Evolutionary conservation across 2,329 filamentous ascomycete species (phyloP).

Genomic region (Aspergillus caelatus): DNA sequence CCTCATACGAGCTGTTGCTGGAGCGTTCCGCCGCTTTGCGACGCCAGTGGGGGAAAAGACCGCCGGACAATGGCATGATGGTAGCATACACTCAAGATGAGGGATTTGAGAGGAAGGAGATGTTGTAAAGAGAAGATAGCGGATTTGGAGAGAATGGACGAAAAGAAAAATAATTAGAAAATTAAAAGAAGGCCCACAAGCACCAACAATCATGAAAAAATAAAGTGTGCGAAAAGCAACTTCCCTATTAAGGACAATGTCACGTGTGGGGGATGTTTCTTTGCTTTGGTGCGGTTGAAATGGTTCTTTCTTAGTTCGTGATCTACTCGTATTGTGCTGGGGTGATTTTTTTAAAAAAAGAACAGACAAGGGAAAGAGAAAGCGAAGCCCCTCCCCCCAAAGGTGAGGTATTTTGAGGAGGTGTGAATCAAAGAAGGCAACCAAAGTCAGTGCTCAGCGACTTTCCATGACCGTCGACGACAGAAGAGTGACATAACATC

Average conservation of each 20-base stretch:
- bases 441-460: slow-evolving; percentile 7
- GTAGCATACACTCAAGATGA: neutral
- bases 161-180: slow-evolving; percentile 3
- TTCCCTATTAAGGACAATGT: slow-evolving; percentile 19
- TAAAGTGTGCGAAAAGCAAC: slow-evolving; percentile 12
- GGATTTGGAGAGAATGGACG: neutral
- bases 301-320: slow-evolving; percentile 3
- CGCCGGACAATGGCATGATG: slow-evolving; percentile 24
- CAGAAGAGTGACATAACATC: slow-evolving; percentile 4
- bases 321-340: neutral
- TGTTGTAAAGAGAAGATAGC: slow-evolving; percentile 1
- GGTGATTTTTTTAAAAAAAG: neutral
- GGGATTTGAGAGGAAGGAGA: neutral
- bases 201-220: slow-evolving; percentile 3
- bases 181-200: slow-evolving; percentile 7
- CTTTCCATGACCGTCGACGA: neutral
- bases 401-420: neutral
- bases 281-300: slow-evolving; percentile 3
- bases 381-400: slow-evolving; percentile 5
- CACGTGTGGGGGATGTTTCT: slow-evolving; percentile 23
- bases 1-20: slow-evolving; percentile 34
- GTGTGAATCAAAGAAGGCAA: slow-evolving; percentile 16
- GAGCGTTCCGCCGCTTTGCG: slow-evolving; percentile 28
- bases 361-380: neutral
- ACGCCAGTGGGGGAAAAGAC: slow-evolving; percentile 29